phyloP scores from a whole-genome alignment of 2,329 filamentous ascomycete genomes.

The Curvularia eragrostidis region DNA sequence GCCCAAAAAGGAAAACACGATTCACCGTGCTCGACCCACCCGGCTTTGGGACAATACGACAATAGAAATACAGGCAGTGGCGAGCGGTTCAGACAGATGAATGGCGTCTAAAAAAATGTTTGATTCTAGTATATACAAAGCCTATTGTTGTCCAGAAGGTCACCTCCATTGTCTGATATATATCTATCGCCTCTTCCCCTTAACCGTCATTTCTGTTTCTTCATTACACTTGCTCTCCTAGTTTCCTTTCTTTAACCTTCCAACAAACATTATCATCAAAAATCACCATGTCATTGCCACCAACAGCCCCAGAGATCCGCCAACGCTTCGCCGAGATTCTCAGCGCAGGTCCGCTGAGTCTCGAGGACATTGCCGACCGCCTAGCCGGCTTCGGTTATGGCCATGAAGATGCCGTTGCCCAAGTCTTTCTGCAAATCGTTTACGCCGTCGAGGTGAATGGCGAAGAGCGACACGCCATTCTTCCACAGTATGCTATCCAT shows the following conservation, averaged over 20 bases:
- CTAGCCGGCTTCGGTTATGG: background rate
- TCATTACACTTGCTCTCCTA: too few relatives aligned
- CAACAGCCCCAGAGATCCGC: background rate
- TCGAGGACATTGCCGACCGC: background rate
- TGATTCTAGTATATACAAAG: too few relatives aligned
- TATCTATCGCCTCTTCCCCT: too few relatives aligned
- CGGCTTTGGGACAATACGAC: background rate
- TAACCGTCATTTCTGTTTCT: background rate
- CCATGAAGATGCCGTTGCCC: background rate
- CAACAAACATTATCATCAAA: background rate
- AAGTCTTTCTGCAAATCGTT: background rate
- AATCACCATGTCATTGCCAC: background rate
- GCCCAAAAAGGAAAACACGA: too few relatives aligned
- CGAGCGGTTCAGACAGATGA: background rate
- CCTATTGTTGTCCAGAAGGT: too few relatives aligned
- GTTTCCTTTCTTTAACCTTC: background rate
- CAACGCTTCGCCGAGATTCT: background rate
- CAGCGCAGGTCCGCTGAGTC: background rate
- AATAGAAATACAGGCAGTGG: background rate
- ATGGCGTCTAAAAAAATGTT: background rate
- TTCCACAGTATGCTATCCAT: background rate
- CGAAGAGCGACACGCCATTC: too few relatives aligned
- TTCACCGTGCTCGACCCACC: background rate
- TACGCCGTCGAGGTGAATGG: background rate
- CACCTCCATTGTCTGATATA: background rate